phyloP scores from a whole-genome alignment of 441 rosid species.

The Mallotus japonicus region DNA sequence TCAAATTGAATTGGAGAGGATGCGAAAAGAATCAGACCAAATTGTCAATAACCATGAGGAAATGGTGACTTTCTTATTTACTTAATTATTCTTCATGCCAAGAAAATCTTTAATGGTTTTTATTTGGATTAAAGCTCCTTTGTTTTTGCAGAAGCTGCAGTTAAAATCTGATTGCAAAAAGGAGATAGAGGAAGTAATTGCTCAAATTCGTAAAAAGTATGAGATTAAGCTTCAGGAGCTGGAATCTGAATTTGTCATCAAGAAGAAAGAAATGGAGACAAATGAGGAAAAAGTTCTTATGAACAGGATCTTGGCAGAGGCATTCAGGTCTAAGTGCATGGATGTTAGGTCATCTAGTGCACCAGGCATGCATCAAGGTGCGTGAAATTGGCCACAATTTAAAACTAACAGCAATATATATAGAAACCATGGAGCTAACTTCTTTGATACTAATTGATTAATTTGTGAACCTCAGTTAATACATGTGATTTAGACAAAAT shows the following conservation, averaged over 20 bases:
- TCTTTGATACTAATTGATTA: not conserved
- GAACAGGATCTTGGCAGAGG: conserved; percentile 77
- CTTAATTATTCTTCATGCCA: conserved; percentile 23
- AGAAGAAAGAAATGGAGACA: conserved; percentile 43
- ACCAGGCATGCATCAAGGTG: conserved; percentile 50
- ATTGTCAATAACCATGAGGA: conserved; percentile 44
- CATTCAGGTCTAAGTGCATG: conserved; percentile 59
- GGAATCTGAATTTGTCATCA: conserved; percentile 45
- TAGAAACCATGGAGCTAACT: not conserved
- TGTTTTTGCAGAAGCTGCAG: conserved; percentile 49
- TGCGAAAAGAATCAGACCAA: conserved; percentile 51
- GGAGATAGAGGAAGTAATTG: conserved; percentile 60
- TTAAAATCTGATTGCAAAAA: conserved; percentile 50
- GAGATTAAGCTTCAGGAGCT: conserved; percentile 46
- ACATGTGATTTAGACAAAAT: no score
- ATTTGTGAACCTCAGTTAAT: not conserved
- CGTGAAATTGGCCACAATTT: conserved; percentile 9
- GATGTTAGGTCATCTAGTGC: conserved; percentile 37
- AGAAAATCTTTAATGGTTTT: conserved; percentile 24
- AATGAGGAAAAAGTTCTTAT: conserved; percentile 39
- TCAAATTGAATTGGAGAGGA: conserved; percentile 72
- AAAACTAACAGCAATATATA: not conserved
- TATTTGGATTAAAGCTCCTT: conserved; percentile 18
- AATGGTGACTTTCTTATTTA: conserved; percentile 41
- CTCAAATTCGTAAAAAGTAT: conserved; percentile 60